These are phyloP conservation scores for Cicer yamashitae DNA, from an alignment of 306 rosid species.

Conservation along the genomic window DNA sequence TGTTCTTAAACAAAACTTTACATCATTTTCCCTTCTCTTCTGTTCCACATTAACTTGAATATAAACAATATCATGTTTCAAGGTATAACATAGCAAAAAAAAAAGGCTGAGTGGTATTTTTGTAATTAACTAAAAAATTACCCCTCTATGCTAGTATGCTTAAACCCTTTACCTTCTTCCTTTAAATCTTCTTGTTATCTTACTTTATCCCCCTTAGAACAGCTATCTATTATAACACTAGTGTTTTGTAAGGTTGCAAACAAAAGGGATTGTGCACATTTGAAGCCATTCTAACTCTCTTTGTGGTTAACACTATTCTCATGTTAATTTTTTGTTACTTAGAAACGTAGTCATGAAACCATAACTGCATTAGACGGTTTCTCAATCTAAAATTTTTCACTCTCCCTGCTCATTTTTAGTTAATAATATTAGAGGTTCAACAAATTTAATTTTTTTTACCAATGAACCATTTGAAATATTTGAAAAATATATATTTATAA, in stretches of 20 bases:
- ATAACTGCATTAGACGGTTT: neutral
- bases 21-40: conserved; percentile 7
- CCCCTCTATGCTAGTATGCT: too few relatives aligned
- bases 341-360: neutral
- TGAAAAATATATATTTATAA: too few relatives aligned
- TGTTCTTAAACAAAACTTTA: conserved; percentile 1
- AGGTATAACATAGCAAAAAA: neutral
- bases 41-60: conserved; percentile 28
- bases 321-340: neutral
- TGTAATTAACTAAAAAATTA: too few relatives aligned
- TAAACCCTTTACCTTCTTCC: too few relatives aligned
- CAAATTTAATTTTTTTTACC: too few relatives aligned
- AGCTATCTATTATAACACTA: neutral
- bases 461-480: too few relatives aligned
- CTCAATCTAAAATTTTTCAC: neutral
- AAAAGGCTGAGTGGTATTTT: too few relatives aligned
- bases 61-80: conserved; percentile 9
- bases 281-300: neutral
- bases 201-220: neutral
- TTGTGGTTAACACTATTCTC: neutral
- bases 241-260: neutral
- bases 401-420: neutral
- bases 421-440: too few relatives aligned
- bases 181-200: too few relatives aligned
- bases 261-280: neutral